phyloP scores from a whole-genome alignment of 106 monocot species.

The Hemerocallis citrina region DNA sequence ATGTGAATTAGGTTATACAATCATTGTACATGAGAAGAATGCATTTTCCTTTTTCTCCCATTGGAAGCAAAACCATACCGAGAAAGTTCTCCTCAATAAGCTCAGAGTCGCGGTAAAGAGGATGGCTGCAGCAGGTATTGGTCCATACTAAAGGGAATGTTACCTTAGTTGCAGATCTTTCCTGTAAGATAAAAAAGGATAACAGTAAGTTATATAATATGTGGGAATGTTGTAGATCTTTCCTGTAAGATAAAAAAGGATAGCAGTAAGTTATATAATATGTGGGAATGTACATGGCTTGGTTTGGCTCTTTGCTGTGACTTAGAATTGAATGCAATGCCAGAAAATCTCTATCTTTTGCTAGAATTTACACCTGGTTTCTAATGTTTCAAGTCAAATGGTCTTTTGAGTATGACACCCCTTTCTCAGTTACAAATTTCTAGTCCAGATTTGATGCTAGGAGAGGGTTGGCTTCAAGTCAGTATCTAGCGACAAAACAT shows the following conservation, averaged over 20 bases:
- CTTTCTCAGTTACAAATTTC: no score
- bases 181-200: conserved; percentile 23
- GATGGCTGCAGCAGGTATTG: conserved; percentile 71
- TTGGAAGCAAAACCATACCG: conserved; percentile 21
- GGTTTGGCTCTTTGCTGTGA: no score
- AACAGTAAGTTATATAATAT: conserved; percentile 3
- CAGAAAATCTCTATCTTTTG: no score
- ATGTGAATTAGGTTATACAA: neutral
- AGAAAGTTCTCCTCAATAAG: conserved; percentile 42
- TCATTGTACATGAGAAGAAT: neutral
- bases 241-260: conserved; percentile 27
- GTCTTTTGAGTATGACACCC: no score
- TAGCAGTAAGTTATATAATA: conserved; percentile 3
- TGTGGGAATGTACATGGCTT: no score
- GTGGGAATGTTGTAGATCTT: conserved; percentile 75
- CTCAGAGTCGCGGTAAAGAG: conserved; percentile 58
- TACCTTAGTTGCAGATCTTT: conserved; percentile 71
- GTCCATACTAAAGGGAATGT: conserved; percentile 70
- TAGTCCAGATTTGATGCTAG: no score
- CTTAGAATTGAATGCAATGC: no score
- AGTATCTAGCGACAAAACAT: no score
- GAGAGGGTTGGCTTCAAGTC: no score
- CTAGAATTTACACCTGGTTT: no score
- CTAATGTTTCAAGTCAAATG: no score
- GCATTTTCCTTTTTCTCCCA: neutral